phyloP scores from a whole-genome alignment of 257 asterid species.

The Rehmannia glutinosa region DNA sequence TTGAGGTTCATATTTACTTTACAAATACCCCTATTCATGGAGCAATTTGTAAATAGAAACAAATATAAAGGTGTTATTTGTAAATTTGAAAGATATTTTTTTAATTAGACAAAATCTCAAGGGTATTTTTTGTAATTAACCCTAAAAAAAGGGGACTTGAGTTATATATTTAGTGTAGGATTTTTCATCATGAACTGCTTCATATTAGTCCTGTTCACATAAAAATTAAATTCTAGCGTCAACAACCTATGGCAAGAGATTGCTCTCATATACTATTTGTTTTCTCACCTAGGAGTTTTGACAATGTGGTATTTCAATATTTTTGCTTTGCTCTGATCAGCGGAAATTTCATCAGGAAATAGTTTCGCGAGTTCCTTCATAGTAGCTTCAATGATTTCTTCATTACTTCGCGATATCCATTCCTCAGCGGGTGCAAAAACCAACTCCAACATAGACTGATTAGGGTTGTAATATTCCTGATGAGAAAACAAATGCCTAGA shows the following conservation, averaged over 20 bases:
- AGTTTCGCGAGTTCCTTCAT: conserved; percentile 94
- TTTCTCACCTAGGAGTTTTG: conserved; percentile 86
- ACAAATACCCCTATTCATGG: too few relatives aligned
- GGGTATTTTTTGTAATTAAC: too few relatives aligned
- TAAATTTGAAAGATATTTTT: too few relatives aligned
- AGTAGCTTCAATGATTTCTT: conserved; percentile 89
- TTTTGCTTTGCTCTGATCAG: conserved; percentile 97
- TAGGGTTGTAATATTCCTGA: conserved; percentile 90
- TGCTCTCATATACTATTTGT: neutral
- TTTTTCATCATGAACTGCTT: neutral
- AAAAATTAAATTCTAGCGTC: too few relatives aligned
- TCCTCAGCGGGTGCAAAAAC: conserved; percentile 98
- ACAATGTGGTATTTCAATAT: conserved; percentile 86
- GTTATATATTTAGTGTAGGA: neutral
- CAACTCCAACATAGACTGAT: conserved; percentile 88
- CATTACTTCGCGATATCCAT: conserved; percentile 81
- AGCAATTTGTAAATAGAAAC: too few relatives aligned
- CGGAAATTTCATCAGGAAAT: conserved; percentile 88
- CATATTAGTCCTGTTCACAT: too few relatives aligned
- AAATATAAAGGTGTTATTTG: too few relatives aligned
- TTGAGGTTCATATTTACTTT: too few relatives aligned
- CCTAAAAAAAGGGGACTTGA: neutral
- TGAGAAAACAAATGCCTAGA: neutral
- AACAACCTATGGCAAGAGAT: too few relatives aligned
- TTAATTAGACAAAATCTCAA: too few relatives aligned